Evolutionary conservation across 2,329 filamentous ascomycete genomes (phyloP).

Genomic region (Penicillium brasilianum): DNA sequence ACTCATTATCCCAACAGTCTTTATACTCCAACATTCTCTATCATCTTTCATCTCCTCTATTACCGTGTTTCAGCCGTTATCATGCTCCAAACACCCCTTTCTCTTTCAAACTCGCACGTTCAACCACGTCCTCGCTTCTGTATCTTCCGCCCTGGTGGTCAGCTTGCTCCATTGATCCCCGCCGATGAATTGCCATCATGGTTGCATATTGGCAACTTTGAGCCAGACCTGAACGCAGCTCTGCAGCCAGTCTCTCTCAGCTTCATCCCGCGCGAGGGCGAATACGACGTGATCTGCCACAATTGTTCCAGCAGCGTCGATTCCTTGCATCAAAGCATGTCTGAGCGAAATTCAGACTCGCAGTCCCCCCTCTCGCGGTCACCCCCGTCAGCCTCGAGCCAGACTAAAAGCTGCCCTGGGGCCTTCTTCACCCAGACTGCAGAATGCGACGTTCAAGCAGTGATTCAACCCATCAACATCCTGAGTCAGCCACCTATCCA

Average conservation of each 20-base stretch:
- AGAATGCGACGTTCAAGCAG: background rate
- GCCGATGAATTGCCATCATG: constrained; percentile 50
- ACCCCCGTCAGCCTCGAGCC: background rate
- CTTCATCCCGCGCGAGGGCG: constrained; percentile 35
- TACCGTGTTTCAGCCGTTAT: constrained; percentile 3
- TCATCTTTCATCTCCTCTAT: background rate
- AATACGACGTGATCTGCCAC: constrained; percentile 42
- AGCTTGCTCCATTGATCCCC: constrained; percentile 47
- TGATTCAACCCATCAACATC: background rate
- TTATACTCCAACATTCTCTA: constrained; percentile 6
- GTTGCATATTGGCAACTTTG: constrained; percentile 37
- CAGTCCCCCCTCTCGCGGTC: constrained; percentile 3
- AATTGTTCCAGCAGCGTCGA: constrained; percentile 35
- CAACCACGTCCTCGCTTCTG: constrained; percentile 41
- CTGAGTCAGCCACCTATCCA: constrained; percentile 25
- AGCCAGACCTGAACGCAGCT: constrained; percentile 27
- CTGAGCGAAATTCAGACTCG: constrained; percentile 24
- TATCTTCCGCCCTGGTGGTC: constrained; percentile 43
- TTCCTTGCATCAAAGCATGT: constrained; percentile 33
- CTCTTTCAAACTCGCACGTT: constrained; percentile 2
- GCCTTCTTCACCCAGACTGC: background rate
- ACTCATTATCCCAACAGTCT: constrained; percentile 10
- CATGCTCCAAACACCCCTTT: constrained; percentile 18
- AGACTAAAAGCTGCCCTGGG: constrained; percentile 14
- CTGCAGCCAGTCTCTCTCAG: constrained; percentile 33